phyloP scores from a whole-genome alignment of 2,329 filamentous ascomycete genomes.

The Exophiala sp. region DNA sequence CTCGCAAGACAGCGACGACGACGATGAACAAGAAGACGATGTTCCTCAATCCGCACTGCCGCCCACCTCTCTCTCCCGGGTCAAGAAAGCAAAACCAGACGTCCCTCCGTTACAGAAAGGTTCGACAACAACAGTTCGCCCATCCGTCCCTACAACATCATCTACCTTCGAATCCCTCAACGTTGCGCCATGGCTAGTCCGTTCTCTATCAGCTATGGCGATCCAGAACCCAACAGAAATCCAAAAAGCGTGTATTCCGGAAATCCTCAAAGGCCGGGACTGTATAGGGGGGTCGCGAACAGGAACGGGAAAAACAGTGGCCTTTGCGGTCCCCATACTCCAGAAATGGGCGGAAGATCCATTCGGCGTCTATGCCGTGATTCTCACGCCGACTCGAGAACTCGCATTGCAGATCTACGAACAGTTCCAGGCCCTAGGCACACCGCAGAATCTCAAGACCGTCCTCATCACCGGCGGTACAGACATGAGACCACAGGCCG shows the following conservation, averaged over 20 bases:
- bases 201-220: conserved; percentile 68
- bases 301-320: conserved; percentile 94
- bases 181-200: conserved; percentile 80
- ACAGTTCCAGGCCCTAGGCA: conserved; percentile 88
- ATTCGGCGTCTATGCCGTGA: conserved; percentile 78
- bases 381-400: conserved; percentile 86
- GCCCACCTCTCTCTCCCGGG: conserved; percentile 9
- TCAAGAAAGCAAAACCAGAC: conserved; percentile 5
- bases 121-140: neutral
- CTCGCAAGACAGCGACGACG: conserved; percentile 10
- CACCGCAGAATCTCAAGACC: conserved; percentile 78
- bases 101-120: neutral
- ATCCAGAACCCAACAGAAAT: conserved; percentile 88
- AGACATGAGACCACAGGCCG: conserved; percentile 87
- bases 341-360: conserved; percentile 93
- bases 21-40: too few relatives aligned
- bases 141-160: conserved; percentile 30
- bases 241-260: conserved; percentile 86
- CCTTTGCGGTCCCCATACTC: conserved; percentile 88
- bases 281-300: conserved; percentile 93
- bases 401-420: conserved; percentile 94
- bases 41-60: neutral
- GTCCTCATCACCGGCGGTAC: conserved; percentile 86
- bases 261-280: conserved; percentile 83
- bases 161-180: conserved; percentile 65